Base-by-base conservation (phyloP, 371 early-diverging fungal species). In the Circinella minor region DNA sequence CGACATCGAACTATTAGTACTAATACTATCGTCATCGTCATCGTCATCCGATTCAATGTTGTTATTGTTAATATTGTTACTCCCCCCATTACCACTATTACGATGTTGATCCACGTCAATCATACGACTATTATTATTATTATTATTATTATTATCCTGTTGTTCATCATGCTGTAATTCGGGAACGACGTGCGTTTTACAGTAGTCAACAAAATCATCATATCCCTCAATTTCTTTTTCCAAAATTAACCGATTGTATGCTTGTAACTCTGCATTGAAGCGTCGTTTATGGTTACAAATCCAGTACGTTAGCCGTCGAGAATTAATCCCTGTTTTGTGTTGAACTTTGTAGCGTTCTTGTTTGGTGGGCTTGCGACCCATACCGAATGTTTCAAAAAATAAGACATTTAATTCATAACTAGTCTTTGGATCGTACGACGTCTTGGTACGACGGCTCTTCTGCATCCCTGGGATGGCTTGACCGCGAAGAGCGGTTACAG, bases 221-320 rank as follows among this genome's bases (percentile, higher is more conserved):
- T 62, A 62, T 18, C 46, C 27, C 20, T 38, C 20, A 6, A 62
- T 43, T 9, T 17, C 15, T 0, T 46, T 46, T 18, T 38, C 46
- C 17, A 18, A 6, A 13, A 20, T 27, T 3, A 62, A 27, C 13
- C 46, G 39, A 3, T n/a, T 18, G 18, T 43, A 62, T 15, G 15
- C 46, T 8, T 14, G 14, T 4, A 62, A 5, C 18, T 62, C 18
- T n/a, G 20, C 37, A 9, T 38, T 27, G 27, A 20, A 62, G 7
- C 82, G 68, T 47, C 80, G 69, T 38, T 81, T 81, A 37, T 77
- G 79, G 61, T 81, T 79, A 4, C 79, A 79, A 43, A 81, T 74
- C 82, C 82, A 81, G 49, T 81, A 81, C 7, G 82, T 81, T 17
- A 81, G 70, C 37, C 73, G 79, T 11, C 82, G 74, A 20, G 80